Evolutionary conservation across 2,329 filamentous ascomycete species (phyloP).

Genomic region (Emergomyces pasteurianus): DNA sequence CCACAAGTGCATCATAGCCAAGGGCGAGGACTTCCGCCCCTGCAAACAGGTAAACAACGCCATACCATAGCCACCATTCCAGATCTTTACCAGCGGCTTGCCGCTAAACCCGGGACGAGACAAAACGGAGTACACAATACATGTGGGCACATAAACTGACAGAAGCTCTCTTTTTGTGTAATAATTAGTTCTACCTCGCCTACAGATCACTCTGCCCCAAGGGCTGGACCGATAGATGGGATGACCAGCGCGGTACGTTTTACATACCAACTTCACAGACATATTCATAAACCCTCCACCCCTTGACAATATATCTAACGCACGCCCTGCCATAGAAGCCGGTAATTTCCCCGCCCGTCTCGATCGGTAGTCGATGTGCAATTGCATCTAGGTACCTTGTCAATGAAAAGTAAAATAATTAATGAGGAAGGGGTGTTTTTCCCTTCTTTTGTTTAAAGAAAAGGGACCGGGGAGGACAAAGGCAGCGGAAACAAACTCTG

Average conservation of each 20-base stretch:
- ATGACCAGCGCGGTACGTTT: constrained; percentile 81
- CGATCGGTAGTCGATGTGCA: neutral
- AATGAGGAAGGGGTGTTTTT: neutral
- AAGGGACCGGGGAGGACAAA: neutral
- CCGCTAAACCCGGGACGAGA: neutral
- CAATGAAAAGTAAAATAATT: neutral
- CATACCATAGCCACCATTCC: neutral
- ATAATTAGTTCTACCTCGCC: constrained; percentile 77
- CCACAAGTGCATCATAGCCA: constrained; percentile 98
- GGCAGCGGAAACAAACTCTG: neutral
- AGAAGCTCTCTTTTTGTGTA: neutral
- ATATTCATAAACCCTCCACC: neutral
- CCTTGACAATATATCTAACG: neutral
- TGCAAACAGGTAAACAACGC: constrained; percentile 68
- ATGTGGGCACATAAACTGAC: no score
- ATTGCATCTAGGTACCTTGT: neutral
- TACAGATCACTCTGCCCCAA: constrained; percentile 97
- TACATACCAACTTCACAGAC: constrained; percentile 34
- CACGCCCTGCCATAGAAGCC: constrained; percentile 31
- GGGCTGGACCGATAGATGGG: constrained; percentile 88
- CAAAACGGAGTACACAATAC: neutral
- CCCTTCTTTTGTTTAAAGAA: neutral
- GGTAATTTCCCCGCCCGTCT: constrained; percentile 42
- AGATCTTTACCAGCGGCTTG: neutral
- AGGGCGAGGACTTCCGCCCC: constrained; percentile 95